Evolutionary conservation across 2,329 filamentous ascomycete genomes (phyloP).

Genomic region (Pseudogymnoascus sp.): DNA sequence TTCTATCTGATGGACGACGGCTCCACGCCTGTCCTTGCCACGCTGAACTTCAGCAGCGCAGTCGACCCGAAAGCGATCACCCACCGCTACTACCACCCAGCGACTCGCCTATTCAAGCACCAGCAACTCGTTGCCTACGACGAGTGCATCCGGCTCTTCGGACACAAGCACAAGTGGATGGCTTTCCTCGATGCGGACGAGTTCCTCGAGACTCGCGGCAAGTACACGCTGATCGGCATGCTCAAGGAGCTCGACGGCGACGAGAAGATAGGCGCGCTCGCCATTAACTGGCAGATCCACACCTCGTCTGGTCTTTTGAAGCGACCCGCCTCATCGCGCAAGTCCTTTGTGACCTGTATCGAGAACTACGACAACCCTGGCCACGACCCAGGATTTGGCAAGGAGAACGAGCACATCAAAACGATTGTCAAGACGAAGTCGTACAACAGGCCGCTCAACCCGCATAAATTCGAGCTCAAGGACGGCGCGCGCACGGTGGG

Average conservation of each 20-base stretch:
- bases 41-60: slow-evolving; percentile 11
- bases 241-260: slow-evolving; percentile 23
- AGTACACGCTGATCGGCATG: slow-evolving; percentile 23
- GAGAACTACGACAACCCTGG: slow-evolving; percentile 16
- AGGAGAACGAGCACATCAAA: slow-evolving; percentile 27
- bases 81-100: slow-evolving; percentile 19
- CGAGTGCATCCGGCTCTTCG: slow-evolving; percentile 19
- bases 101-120: not conserved
- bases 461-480: slow-evolving; percentile 21
- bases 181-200: slow-evolving; percentile 27
- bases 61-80: slow-evolving; percentile 19
- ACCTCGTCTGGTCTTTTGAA: slow-evolving; percentile 23
- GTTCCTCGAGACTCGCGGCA: slow-evolving; percentile 24
- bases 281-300: slow-evolving; percentile 28
- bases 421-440: slow-evolving; percentile 25
- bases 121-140: slow-evolving; percentile 21
- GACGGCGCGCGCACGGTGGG: slow-evolving; percentile 20
- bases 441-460: slow-evolving; percentile 17
- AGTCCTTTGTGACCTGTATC: slow-evolving; percentile 26
- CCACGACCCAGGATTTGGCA: slow-evolving; percentile 14
- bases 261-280: slow-evolving; percentile 25
- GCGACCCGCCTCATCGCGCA: slow-evolving; percentile 21
- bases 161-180: slow-evolving; percentile 26
- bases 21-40: slow-evolving; percentile 18
- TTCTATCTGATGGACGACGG: slow-evolving; percentile 26